phyloP scores from a whole-genome alignment of 768 basidiomycete genomes.

The Hypsizygus marmoreus region DNA sequence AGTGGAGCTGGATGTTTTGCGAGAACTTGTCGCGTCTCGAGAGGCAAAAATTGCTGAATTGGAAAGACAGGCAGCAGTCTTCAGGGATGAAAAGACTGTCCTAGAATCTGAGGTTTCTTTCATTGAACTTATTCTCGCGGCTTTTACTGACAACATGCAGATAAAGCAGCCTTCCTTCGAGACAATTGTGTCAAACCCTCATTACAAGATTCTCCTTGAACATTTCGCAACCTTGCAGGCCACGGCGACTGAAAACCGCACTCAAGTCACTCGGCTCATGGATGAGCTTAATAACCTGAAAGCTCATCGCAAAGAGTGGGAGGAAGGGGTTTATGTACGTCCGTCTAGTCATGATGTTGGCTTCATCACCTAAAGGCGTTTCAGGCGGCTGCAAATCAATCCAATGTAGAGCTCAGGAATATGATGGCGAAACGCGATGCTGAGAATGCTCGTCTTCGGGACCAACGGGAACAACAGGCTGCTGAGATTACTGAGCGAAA shows the following conservation, averaged over 20 bases:
- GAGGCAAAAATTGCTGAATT: conserved; percentile 52
- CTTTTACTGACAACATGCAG: conserved; percentile 26
- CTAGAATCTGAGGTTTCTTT: conserved; percentile 47
- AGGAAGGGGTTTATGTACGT: conserved; percentile 47
- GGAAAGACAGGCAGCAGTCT: conserved; percentile 43
- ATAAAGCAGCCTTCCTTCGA: conserved; percentile 45
- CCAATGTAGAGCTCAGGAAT: conserved; percentile 62
- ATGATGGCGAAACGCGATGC: conserved; percentile 64
- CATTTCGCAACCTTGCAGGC: conserved; percentile 52
- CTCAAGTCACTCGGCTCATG: conserved; percentile 40
- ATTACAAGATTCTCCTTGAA: conserved; percentile 59
- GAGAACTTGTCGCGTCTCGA: conserved; percentile 42
- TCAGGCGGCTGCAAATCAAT: conserved; percentile 41
- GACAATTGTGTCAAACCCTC: conserved; percentile 44
- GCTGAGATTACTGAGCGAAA: conserved; percentile 72
- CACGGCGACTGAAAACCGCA: conserved; percentile 38
- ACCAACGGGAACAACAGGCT: conserved; percentile 65
- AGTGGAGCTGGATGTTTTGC: conserved; percentile 37
- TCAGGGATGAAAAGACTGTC: conserved; percentile 46
- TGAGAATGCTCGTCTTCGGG: conserved; percentile 69
- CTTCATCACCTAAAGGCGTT: conserved; percentile 3
- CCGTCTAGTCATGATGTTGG: conserved; percentile 13
- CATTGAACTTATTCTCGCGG: neutral
- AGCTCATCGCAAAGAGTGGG: conserved; percentile 44
- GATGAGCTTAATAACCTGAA: conserved; percentile 46